Percentiles rank a stretch among this genome's conserved stretches.
phyloP scores from a whole-genome alignment of 2,329 filamentous ascomycete species.

The Alternaria sp. region DNA sequence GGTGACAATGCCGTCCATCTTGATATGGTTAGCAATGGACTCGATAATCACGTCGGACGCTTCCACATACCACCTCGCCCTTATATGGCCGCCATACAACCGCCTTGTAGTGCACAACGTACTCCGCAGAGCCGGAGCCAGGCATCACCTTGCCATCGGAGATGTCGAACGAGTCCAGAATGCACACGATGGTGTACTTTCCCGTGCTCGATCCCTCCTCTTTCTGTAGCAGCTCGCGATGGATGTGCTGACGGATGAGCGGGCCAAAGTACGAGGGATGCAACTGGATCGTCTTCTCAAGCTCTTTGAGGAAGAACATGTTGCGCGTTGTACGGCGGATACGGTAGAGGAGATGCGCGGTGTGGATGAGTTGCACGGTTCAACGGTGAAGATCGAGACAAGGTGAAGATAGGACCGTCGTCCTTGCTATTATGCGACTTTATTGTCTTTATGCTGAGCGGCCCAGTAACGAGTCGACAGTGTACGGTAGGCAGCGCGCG shows the following conservation, averaged over 20 bases:
- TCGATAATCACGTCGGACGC: background rate
- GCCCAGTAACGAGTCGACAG: conserved; percentile 25
- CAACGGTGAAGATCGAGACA: conserved; percentile 8
- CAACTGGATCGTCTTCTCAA: conserved; percentile 91
- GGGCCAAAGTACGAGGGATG: conserved; percentile 97
- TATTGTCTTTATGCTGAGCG: conserved; percentile 33
- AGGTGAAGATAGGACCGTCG: conserved; percentile 11
- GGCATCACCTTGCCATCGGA: conserved; percentile 92
- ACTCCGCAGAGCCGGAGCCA: conserved; percentile 89
- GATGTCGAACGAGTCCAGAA: conserved; percentile 95
- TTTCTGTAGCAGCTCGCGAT: conserved; percentile 85
- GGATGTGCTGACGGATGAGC: conserved; percentile 90
- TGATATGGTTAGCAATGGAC: conserved; percentile 29
- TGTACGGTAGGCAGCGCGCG: conserved; percentile 21
- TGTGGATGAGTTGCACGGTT: conserved; percentile 22
- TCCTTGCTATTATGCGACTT: conserved; percentile 32
- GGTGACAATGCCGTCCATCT: conserved; percentile 94
- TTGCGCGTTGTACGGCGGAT: conserved; percentile 34
- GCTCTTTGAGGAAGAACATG: conserved; percentile 99
- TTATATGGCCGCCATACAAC: conserved; percentile 98
- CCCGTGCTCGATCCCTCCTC: conserved; percentile 95
- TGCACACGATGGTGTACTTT: conserved; percentile 96
- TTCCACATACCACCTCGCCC: conserved; percentile 83
- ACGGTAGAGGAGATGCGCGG: conserved; percentile 10
- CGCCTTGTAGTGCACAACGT: conserved; percentile 91